A percentile compares a stretch with the other conserved stretches of the same genome.
Conservation (phyloP, 768 basidiomycete genomes). For the Ramaria sp. region DNA sequence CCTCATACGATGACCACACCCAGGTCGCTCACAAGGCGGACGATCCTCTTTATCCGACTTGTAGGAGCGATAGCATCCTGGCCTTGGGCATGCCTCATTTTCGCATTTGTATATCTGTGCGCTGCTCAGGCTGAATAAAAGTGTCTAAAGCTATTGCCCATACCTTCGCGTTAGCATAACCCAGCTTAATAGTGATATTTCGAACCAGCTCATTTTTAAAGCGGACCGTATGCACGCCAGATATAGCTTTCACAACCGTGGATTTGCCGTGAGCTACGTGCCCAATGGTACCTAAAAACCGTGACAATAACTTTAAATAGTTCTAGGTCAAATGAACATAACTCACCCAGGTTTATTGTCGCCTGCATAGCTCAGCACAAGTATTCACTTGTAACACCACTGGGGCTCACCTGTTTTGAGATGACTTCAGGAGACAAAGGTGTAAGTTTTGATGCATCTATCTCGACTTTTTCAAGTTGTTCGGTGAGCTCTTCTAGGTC, state of each 20-base stretch:
- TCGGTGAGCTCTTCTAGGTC: conserved; percentile 42
- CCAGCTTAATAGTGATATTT: conserved; percentile 99
- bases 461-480: conserved; percentile 50
- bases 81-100: conserved; percentile 85
- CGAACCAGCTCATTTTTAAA: conserved; percentile 99
- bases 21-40: conserved; percentile 87
- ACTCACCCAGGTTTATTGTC: conserved; percentile 81
- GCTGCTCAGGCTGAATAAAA: neutral
- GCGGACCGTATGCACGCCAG: conserved; percentile 94
- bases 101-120: conserved; percentile 94
- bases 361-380: conserved; percentile 40
- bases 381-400: neutral
- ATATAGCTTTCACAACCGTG: conserved; percentile 97
- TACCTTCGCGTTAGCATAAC: conserved; percentile 98
- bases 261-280: conserved; percentile 98
- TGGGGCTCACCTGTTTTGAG: conserved; percentile 66
- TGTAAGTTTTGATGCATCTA: conserved; percentile 75
- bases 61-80: conserved; percentile 90
- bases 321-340: neutral
- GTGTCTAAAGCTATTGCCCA: conserved; percentile 16
- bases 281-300: conserved; percentile 75
- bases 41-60: conserved; percentile 88
- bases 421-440: conserved; percentile 86
- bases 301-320: neutral
- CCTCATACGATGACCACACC: conserved; percentile 84